These are phyloP conservation scores for Pichia pseudocactophila DNA, from an alignment of 805 yeast genomes.

Conservation along the genomic window DNA sequence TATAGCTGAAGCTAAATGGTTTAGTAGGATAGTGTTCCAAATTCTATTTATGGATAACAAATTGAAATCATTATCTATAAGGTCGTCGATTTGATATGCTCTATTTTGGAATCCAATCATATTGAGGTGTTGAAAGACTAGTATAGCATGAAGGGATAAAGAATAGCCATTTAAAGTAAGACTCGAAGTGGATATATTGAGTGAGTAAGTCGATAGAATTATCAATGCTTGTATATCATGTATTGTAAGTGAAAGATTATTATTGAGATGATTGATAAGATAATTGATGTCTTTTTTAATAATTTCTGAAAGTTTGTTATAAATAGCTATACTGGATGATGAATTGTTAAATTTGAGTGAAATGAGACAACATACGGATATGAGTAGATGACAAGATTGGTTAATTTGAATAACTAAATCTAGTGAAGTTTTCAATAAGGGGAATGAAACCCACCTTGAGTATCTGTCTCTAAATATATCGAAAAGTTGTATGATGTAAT, in stretches of 20 bases:
- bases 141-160: too few species aligned
- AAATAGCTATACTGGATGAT: too few species aligned
- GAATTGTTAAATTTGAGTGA: constrained; percentile 43
- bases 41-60: constrained; percentile 50
- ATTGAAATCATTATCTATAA: constrained; percentile 34
- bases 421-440: constrained; percentile 40
- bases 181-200: too few species aligned
- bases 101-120: too few species aligned
- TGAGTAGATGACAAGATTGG: constrained; percentile 47
- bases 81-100: not conserved
- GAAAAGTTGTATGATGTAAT: constrained; percentile 42
- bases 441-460: constrained; percentile 73
- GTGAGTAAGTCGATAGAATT: too few species aligned
- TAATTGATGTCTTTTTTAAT: too few species aligned
- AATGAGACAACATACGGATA: constrained; percentile 58
- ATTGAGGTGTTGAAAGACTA: too few species aligned
- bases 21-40: constrained; percentile 64
- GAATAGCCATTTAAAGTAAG: too few species aligned
- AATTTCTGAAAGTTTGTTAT: constrained; percentile 22
- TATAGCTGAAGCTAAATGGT: constrained; percentile 58
- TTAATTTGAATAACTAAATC: constrained; percentile 42
- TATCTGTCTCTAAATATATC: constrained; percentile 55
- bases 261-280: too few species aligned
- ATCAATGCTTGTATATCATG: too few species aligned
- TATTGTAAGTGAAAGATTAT: too few species aligned